Base-by-base conservation (phyloP, 2,329 filamentous ascomycete species). In the Calonectria crousiana region DNA sequence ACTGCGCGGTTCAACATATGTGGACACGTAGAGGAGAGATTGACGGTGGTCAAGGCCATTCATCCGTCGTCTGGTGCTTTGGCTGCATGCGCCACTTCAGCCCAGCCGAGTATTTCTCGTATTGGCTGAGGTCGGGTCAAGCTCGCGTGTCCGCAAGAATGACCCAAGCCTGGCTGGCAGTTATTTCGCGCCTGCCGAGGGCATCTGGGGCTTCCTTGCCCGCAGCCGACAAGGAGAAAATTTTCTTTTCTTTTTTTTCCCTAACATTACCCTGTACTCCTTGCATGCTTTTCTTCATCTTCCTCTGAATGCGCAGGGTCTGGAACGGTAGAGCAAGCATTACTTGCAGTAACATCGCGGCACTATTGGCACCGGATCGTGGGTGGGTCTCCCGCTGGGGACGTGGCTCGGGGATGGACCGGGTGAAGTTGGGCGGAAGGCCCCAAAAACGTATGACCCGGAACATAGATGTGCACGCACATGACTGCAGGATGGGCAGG, bases 51-150 rank as follows among this genome's bases (percentile, higher is more conserved):
- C 64, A 72, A 30, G 34, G 53, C 23, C 34, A 32, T 53, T 23
- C 69, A 30, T 52, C 28, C 58, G 30, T 58, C 51, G 62, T 69
- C 71, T 56, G 60, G 72, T 73, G 70, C 72, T 70, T 72, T 70
- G 65, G 71, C 69, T 73, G 72, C 49, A 53, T 77, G 71, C 71
- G 74, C 71, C 72, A 71, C 71, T 58, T 70, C 44, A 73, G 52
- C 11, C 13, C 49, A 76, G 76, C 77, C 77, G 77, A 79, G 56
- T 74, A 75, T 76, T 80, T 80, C 75, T 80, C 78, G 77, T 79
- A 74, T 80, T 71, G 30, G 75, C 69, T 74, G 69, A 76, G 71
- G 69, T 71, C 56, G 49, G 67, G 62, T 60, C 67, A 72, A 77
- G 72, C 52, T 78, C 74, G 73, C 44, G 72, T 70, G 72, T 72